These are phyloP conservation scores for Entomortierella beljakovae DNA, from an alignment of 192 early-diverging fungal genomes.

Conservation along the genomic window DNA sequence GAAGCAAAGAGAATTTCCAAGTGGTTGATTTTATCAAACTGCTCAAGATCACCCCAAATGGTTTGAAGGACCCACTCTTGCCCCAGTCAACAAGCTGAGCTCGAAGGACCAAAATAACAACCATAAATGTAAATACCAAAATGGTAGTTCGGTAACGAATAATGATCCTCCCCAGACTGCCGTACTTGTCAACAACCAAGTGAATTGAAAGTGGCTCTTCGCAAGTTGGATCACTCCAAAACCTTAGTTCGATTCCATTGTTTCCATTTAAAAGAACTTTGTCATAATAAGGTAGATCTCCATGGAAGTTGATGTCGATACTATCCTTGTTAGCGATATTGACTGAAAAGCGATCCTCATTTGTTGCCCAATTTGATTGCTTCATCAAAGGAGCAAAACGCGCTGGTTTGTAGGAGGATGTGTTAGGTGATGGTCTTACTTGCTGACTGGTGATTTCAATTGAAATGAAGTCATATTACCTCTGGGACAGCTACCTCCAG, in stretches of 20 bases:
- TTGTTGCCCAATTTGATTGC: conserved; percentile 66
- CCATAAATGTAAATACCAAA: conserved; percentile 74
- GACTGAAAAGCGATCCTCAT: conserved; percentile 66
- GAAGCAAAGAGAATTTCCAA: conserved; percentile 42
- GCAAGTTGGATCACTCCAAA: conserved; percentile 70
- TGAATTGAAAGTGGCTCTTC: conserved; percentile 54
- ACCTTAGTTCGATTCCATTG: conserved; percentile 57
- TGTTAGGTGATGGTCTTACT: not conserved
- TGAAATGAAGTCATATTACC: conserved; percentile 18
- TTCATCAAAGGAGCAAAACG: conserved; percentile 62
- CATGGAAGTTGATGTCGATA: conserved; percentile 64
- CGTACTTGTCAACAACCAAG: conserved; percentile 73
- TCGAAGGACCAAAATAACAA: conserved; percentile 66
- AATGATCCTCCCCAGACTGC: conserved; percentile 73
- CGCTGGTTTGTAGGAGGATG: not conserved
- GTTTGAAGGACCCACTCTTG: conserved; percentile 10
- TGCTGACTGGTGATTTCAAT: not conserved
- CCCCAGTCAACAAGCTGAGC: conserved; percentile 57
- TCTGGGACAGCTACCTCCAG: conserved; percentile 33
- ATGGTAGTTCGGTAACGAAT: conserved; percentile 80
- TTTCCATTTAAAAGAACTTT: conserved; percentile 20
- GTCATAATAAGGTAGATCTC: conserved; percentile 57
- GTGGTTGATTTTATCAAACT: conserved; percentile 29
- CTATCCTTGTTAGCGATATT: conserved; percentile 44
- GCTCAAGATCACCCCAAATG: conserved; percentile 22